phyloP scores from a whole-genome alignment of 140 eudicot species.

The Anethum foeniculum region DNA sequence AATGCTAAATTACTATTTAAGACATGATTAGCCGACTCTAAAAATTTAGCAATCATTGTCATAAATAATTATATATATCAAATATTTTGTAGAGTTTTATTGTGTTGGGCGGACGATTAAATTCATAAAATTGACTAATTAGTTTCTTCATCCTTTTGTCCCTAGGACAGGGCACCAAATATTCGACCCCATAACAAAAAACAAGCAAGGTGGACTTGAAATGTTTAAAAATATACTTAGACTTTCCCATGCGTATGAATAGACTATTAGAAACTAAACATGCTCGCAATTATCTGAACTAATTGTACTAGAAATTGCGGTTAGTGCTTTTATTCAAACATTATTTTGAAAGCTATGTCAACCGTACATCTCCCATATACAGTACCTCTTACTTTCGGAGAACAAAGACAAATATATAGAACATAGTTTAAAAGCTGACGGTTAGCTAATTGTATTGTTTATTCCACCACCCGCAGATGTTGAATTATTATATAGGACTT shows the following conservation, averaged over 20 bases:
- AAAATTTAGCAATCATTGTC: not conserved
- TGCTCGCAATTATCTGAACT: not conserved
- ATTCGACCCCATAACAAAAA: not conserved
- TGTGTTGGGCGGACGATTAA: not conserved
- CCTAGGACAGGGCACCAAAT: not conserved
- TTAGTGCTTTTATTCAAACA: constrained; percentile 7
- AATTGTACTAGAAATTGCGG: not conserved
- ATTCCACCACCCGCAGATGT: not conserved
- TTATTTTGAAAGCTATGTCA: not conserved
- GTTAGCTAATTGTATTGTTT: not conserved
- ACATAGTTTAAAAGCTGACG: not conserved
- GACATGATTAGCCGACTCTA: not conserved
- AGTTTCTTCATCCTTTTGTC: not conserved
- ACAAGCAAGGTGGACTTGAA: not conserved
- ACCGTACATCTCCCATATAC: constrained; percentile 6
- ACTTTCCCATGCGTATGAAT: not conserved
- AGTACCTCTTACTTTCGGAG: not conserved
- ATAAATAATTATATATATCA: too few species aligned
- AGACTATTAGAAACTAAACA: not conserved
- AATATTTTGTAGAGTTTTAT: too few species aligned
- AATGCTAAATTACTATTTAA: too few species aligned
- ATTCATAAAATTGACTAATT: not conserved
- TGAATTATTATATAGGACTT: not conserved
- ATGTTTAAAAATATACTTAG: not conserved
- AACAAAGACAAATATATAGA: not conserved